Evolutionary conservation across 176 grass and related monocot species (phyloP).

Genomic region (Sorghum bicolor): Sorghum_bicolor_NCBIv3 NC_012873.2:68533001-68533500

Average conservation of each 20-base stretch:
- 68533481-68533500: constrained; percentile 40
- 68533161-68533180: constrained; percentile 34
- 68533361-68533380: constrained; percentile 83
- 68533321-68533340: constrained; percentile 71
- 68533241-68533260: constrained; percentile 59
- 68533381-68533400: constrained; percentile 85
- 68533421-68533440: constrained; percentile 70
- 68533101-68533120: constrained; percentile 41
- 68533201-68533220: no score
- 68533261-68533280: constrained; percentile 87
- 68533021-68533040: constrained; percentile 38
- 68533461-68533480: constrained; percentile 76
- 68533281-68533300: constrained; percentile 62
- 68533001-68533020: constrained; percentile 47
- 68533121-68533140: constrained; percentile 27
- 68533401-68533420: constrained; percentile 87
- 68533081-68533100: constrained; percentile 40
- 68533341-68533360: constrained; percentile 55
- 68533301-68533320: constrained; percentile 53
- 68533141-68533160: constrained; percentile 41
- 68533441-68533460: constrained; percentile 80
- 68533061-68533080: constrained; percentile 55
- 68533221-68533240: constrained; percentile 52
- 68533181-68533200: constrained; percentile 5
- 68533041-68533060: constrained; percentile 53